Evolutionary conservation across 306 rosid species (phyloP).

Genomic region (Purshia tridentata): DNA sequence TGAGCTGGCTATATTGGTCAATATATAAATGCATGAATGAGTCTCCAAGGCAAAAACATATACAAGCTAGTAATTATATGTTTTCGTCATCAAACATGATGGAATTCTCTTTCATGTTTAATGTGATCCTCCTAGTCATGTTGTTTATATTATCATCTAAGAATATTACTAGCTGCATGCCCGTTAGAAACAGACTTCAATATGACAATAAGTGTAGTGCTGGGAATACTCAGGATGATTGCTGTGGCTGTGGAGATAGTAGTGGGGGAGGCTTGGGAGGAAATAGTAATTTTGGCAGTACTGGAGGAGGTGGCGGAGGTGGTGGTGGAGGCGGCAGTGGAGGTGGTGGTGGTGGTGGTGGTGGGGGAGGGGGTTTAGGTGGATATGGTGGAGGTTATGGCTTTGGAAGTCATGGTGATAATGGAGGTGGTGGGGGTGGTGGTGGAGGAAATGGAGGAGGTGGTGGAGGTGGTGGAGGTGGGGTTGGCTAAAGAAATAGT

Average conservation of each 20-base stretch:
- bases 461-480: background rate
- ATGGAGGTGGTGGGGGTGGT: background rate
- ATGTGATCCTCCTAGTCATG: conserved; percentile 1
- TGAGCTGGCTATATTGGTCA: background rate
- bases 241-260: conserved; percentile 1
- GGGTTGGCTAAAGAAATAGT: background rate
- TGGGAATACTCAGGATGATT: background rate
- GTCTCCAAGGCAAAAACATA: background rate
- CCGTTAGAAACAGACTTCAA: background rate
- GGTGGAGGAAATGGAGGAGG: background rate
- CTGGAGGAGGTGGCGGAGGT: conserved; percentile 7
- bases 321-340: background rate
- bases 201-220: background rate
- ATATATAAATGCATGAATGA: background rate
- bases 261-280: conserved; percentile 1
- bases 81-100: conserved; percentile 9
- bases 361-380: background rate
- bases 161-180: background rate
- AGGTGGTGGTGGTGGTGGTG: background rate
- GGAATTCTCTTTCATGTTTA: conserved; percentile 6
- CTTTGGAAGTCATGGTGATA: background rate
- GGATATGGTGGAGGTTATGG: conserved; percentile 5
- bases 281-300: background rate
- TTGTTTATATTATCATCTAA: background rate
- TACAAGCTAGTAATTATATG: background rate